Evolutionary conservation across 2,329 filamentous ascomycete species (phyloP).

Genomic region (Colletotrichum siamense): DNA sequence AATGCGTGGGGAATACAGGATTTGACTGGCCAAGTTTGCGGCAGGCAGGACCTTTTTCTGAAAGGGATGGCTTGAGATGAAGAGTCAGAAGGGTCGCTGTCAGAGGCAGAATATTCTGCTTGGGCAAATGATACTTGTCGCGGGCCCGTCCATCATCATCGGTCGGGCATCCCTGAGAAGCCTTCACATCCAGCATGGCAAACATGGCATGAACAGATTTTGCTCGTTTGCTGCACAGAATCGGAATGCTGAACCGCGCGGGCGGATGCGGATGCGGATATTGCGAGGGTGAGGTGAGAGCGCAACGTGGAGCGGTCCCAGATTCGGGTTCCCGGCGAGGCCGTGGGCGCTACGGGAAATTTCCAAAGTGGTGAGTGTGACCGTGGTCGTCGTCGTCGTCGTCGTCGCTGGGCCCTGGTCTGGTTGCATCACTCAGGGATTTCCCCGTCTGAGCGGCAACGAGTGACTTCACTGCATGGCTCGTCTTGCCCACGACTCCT

Average conservation of each 20-base stretch:
- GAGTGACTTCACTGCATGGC: not conserved
- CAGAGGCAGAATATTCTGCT: not conserved
- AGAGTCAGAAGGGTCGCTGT: not conserved
- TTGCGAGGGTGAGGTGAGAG: not conserved
- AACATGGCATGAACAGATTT: no score
- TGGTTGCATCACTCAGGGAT: not conserved
- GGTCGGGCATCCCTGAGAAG: no score
- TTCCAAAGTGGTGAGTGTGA: not conserved
- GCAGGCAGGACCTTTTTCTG: not conserved
- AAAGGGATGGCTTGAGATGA: not conserved
- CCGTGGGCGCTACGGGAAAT: slow-evolving; percentile 6
- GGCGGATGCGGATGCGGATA: no score
- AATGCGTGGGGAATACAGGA: not conserved
- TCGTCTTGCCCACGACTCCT: not conserved
- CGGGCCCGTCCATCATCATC: no score
- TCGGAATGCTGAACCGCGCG: no score
- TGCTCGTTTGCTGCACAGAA: no score
- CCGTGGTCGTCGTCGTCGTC: not conserved
- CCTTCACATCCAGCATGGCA: no score
- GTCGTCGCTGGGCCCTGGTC: not conserved
- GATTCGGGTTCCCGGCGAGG: slow-evolving; percentile 5
- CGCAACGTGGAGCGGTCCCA: not conserved
- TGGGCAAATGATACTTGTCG: not conserved
- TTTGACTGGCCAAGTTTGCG: not conserved
- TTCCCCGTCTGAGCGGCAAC: not conserved